phyloP scores from a whole-genome alignment of 208 protist species.

The Herpetomonas samuelpessoai region DNA sequence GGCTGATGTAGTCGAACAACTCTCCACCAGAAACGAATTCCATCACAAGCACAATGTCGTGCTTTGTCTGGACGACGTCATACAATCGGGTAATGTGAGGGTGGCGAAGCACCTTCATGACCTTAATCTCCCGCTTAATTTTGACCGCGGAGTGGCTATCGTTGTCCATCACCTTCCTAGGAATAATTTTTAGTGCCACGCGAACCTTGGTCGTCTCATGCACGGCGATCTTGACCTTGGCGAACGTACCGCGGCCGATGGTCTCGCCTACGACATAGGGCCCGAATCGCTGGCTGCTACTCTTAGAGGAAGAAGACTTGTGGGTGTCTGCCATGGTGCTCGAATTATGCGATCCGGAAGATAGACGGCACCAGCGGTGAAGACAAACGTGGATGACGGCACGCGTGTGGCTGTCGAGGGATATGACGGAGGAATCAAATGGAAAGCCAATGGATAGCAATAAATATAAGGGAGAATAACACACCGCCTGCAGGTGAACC shows the following conservation, averaged over 20 bases:
- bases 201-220: constrained; percentile 93
- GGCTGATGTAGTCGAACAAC: constrained; percentile 98
- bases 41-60: constrained; percentile 98
- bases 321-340: constrained; percentile 14
- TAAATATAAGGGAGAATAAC: too few relatives aligned
- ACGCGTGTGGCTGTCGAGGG: too few relatives aligned
- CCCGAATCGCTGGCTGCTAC: constrained; percentile 61
- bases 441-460: too few relatives aligned
- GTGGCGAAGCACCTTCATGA: constrained; percentile 96
- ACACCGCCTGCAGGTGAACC: too few relatives aligned
- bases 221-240: constrained; percentile 90
- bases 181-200: constrained; percentile 82
- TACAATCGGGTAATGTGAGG: constrained; percentile 98
- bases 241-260: constrained; percentile 79
- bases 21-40: constrained; percentile 98
- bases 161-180: constrained; percentile 67
- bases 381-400: too few relatives aligned
- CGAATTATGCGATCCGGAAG: too few relatives aligned
- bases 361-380: too few relatives aligned
- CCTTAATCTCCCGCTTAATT: constrained; percentile 95
- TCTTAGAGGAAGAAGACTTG: constrained; percentile 10
- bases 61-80: constrained; percentile 95
- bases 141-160: constrained; percentile 86
- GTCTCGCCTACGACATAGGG: constrained; percentile 82
- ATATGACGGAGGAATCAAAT: too few relatives aligned